Evolutionary conservation across 2,329 filamentous ascomycete species (phyloP), one percentile per base, ranked within the genome.

Genomic region (Diaporthe batatas): DNA sequence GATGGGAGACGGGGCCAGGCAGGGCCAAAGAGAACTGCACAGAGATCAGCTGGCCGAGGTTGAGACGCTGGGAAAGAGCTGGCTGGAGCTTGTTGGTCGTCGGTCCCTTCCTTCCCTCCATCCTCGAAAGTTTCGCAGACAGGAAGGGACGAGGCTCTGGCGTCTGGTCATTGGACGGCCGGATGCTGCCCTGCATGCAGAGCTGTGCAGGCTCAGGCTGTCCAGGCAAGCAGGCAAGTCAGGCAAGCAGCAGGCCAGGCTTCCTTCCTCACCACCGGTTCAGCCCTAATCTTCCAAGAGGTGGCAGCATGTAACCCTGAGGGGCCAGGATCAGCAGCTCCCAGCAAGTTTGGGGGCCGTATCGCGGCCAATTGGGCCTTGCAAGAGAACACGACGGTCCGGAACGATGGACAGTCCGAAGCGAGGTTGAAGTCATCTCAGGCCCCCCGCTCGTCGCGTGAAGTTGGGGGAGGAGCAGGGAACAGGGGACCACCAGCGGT

Each of bases 281-380:
- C 72, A 74, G 69, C 72, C 69, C 64, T 73, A 73, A 47, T 65
- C 47, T 74, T 59, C 69, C 72, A 69, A 64, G 21, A 14, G 6
- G 29, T 47, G 64, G 64, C 70, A 72, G 44, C 49, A 55, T 53
- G 55, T 65, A 74, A 71, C 49, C 70, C 54, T 44, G 55, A 58
- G 69, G 6, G 42, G 59, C 58, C 36, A 25, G 55, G 58, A 49
- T 32, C 23, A 32, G 49, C 42, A 58, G 51, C 23, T 23, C 57
- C 25, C 53, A 14, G 34, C 62, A 32, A 34, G 47, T 70, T 54
- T 73, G 72, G 72, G 72, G 72, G 72, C 72, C 53, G 57, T 71
- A 44, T 8, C 25, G 58, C 25, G 42, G 32, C 54, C 55, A 65
- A 65, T 65, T 65, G 44, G n/a, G 44, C 44, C 62, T 11, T 36